A percentile compares a stretch with the other conserved stretches of the same genome.
phyloP scores from a whole-genome alignment of 495 filamentous ascomycete genomes.

The Daldinia grandis region DNA sequence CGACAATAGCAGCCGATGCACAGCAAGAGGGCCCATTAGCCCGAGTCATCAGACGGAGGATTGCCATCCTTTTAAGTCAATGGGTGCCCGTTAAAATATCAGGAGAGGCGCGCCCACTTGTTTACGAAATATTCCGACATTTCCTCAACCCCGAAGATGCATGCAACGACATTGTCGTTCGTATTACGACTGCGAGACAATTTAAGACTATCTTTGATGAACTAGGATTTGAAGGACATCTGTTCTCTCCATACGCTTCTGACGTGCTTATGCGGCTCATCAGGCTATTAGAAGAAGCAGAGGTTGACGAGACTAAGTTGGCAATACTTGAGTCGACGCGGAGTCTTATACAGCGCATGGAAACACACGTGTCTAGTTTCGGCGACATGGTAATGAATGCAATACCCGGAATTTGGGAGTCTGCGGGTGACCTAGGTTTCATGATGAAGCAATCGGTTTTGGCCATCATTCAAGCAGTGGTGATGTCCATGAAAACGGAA shows the following conservation, averaged over 20 bases:
- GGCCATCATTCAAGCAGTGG: slow-evolving; percentile 79
- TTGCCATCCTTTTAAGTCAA: slow-evolving; percentile 85
- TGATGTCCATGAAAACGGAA: slow-evolving; percentile 78
- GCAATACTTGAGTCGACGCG: slow-evolving; percentile 84
- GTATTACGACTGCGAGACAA: slow-evolving; percentile 87
- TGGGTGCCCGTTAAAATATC: slow-evolving; percentile 83
- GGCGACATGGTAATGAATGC: slow-evolving; percentile 81
- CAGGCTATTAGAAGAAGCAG: slow-evolving; percentile 79
- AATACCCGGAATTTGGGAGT: slow-evolving; percentile 85
- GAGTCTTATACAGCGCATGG: slow-evolving; percentile 80
- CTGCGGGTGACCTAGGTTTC: slow-evolving; percentile 78
- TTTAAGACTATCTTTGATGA: slow-evolving; percentile 81
- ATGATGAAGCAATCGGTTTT: slow-evolving; percentile 90
- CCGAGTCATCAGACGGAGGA: slow-evolving; percentile 86
- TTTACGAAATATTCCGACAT: slow-evolving; percentile 90
- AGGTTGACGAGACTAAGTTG: slow-evolving; percentile 85
- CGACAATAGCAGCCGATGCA: slow-evolving; percentile 78
- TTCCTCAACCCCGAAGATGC: slow-evolving; percentile 79
- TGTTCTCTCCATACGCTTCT: slow-evolving; percentile 77
- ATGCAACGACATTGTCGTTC: slow-evolving; percentile 89
- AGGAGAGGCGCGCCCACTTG: slow-evolving; percentile 68
- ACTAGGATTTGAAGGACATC: slow-evolving; percentile 75
- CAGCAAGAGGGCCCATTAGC: slow-evolving; percentile 78
- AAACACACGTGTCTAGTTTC: slow-evolving; percentile 74
- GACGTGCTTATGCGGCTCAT: slow-evolving; percentile 74